phyloP scores from a whole-genome alignment of 2,329 filamentous ascomycete genomes.

The Fusarium floridanum region DNA sequence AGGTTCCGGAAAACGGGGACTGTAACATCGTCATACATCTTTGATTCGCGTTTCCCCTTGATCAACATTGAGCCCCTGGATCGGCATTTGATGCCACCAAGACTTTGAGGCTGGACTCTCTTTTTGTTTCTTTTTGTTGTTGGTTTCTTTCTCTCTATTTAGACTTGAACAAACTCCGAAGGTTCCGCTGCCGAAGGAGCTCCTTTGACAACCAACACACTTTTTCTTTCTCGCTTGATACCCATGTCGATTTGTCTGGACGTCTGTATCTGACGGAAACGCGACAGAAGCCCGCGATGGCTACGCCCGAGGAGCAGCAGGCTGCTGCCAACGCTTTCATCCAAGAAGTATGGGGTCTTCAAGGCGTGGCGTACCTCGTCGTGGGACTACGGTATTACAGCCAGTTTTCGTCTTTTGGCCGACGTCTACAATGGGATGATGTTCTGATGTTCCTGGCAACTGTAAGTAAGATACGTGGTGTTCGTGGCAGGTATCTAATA shows the following conservation, averaged over 20 bases:
- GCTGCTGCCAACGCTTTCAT: conserved; percentile 13
- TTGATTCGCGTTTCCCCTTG: conserved; percentile 2
- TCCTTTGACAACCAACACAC: neutral
- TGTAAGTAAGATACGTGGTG: neutral
- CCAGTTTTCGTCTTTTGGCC: conserved; percentile 9
- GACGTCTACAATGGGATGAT: conserved; percentile 14
- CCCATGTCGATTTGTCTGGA: neutral
- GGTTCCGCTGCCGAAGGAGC: neutral
- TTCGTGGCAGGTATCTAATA: too few relatives aligned
- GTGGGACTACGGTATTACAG: conserved; percentile 17
- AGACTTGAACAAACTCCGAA: neutral
- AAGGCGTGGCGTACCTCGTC: conserved; percentile 10
- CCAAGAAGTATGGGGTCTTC: conserved; percentile 18
- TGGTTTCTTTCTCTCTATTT: neutral
- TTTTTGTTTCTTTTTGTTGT: neutral
- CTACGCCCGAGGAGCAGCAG: conserved; percentile 13
- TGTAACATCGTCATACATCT: conserved; percentile 2
- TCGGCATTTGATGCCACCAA: neutral
- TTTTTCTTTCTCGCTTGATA: neutral
- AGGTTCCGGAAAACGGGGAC: neutral
- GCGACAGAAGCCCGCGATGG: neutral
- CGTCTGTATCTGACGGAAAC: neutral
- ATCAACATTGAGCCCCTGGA: conserved; percentile 6
- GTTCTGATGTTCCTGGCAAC: conserved; percentile 13
- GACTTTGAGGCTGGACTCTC: neutral